These are phyloP conservation scores for Aspergillus flavus DNA, from an alignment of 2,329 filamentous ascomycete genomes.

Conservation along the genomic window DNA sequence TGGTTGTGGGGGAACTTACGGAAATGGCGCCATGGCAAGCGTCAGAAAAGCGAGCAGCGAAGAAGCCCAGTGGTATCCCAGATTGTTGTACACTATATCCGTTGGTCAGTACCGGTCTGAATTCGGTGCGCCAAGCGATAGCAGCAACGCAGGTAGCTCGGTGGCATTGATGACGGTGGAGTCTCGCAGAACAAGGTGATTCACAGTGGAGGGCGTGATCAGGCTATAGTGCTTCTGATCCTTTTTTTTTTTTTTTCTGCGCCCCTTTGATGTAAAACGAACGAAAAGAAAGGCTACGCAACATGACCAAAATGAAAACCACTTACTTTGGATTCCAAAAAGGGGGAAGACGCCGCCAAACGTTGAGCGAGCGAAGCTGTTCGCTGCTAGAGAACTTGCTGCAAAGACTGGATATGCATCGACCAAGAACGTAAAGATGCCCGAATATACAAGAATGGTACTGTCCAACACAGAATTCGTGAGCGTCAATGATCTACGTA, in stretches of 20 bases:
- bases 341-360: conserved; percentile 81
- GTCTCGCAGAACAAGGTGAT: not conserved
- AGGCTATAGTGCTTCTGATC: not conserved
- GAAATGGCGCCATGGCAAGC: conserved; percentile 48
- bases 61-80: conserved; percentile 51
- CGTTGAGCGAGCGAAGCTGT: conserved; percentile 74
- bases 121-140: conserved; percentile 1
- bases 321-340: conserved; percentile 65
- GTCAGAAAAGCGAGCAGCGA: conserved; percentile 48
- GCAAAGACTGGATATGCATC: conserved; percentile 55
- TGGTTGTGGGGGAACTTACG: conserved; percentile 34
- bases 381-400: conserved; percentile 73
- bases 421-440: conserved; percentile 86
- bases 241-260: not conserved
- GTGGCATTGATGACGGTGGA: not conserved
- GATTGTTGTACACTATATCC: conserved; percentile 47
- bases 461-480: conserved; percentile 45
- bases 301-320: conserved; percentile 8
- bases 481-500: not conserved
- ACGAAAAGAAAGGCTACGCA: not conserved
- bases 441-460: conserved; percentile 75
- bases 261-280: not conserved
- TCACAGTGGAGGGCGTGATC: not conserved
- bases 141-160: not conserved
- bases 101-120: conserved; percentile 26